Base-by-base conservation (phyloP, 2,329 filamentous ascomycete genomes). In the Calonectria fujianensis region DNA sequence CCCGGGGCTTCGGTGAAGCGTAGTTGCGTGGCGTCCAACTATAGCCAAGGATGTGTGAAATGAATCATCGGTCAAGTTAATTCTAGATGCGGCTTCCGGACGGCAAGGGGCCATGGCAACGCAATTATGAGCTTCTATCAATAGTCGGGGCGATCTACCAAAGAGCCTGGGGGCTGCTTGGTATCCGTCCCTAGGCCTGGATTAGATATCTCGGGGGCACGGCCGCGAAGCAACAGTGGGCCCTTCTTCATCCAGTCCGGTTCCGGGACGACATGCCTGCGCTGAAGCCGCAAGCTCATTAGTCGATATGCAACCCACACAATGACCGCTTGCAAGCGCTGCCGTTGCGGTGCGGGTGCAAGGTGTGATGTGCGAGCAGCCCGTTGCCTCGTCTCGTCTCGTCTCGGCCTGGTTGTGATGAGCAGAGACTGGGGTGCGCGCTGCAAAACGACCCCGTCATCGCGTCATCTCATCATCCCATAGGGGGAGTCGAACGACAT, bases 251-350 rank as follows among this genome's bases (percentile, higher is more conserved):
- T 76, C 75, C 78, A 80, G 76, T 81, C 78, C 78, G 74, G 79
- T 63, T 73, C 76, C 73, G 75, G 79, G 72, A 78, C 67, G 75
- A 67, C n/a, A 77, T 73, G 77, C 77, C 78, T 80, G 79, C 75
- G 69, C 70, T 73, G 69, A 63, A 63, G 39, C 37, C 70, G 75
- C 74, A 31, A 77, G 66, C 75, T 77, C 66, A 80, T 80, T 80
- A 80, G 79, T 79, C 70, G 70, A 75, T 70, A 70, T 45, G 70
- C 54, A 45, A 50, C 69, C 72, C 76, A 77, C 70, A 63, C 52
- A 78, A 70, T 74, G 74, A 74, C 63, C 73, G 41, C 45, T 73
- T 71, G 70, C 63, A 65, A 70, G 45, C 75, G 52, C 41, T 71
- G 67, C 65, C 65, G 57, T 20, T 64, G 59, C 59, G 39, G 35